Conservation (phyloP, 2,329 filamentous ascomycete species). For the Penicillium sp. region DNA sequence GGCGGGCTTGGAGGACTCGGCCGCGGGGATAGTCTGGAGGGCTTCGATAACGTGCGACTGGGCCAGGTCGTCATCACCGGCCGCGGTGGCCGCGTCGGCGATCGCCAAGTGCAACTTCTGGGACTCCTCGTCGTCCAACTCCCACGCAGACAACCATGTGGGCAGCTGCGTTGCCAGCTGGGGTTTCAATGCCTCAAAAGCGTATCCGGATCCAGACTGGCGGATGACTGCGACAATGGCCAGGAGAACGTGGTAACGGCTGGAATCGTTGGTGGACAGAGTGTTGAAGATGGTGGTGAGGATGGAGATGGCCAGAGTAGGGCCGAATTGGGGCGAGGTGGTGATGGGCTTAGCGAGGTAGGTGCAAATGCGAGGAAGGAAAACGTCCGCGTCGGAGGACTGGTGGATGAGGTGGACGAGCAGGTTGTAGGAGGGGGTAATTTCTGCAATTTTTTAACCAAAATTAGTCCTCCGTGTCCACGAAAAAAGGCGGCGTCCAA, state of each 20-base stretch:
- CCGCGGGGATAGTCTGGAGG: slow-evolving; percentile 69
- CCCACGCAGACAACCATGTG: slow-evolving; percentile 79
- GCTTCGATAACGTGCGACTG: slow-evolving; percentile 73
- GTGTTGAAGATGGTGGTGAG: slow-evolving; percentile 97
- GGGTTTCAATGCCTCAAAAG: slow-evolving; percentile 80
- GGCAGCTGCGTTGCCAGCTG: slow-evolving; percentile 77
- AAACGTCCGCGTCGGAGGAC: slow-evolving; percentile 78
- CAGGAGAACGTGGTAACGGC: slow-evolving; percentile 87
- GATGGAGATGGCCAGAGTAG: slow-evolving; percentile 81
- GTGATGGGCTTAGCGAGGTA: slow-evolving; percentile 85
- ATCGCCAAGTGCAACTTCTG: slow-evolving; percentile 82
- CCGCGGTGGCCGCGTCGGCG: slow-evolving; percentile 74
- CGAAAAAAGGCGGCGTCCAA: not conserved
- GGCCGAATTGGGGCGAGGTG: slow-evolving; percentile 80
- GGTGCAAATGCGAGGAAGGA: slow-evolving; percentile 82
- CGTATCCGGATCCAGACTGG: slow-evolving; percentile 63
- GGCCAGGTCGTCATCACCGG: slow-evolving; percentile 72
- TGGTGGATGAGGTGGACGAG: slow-evolving; percentile 90
- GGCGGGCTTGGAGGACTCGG: slow-evolving; percentile 54
- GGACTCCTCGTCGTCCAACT: slow-evolving; percentile 74
- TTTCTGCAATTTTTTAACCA: slow-evolving; percentile 58
- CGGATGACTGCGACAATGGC: slow-evolving; percentile 83
- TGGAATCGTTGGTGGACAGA: slow-evolving; percentile 69
- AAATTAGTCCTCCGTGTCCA: slow-evolving; percentile 15
- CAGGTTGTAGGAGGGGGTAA: slow-evolving; percentile 93